Base-by-base conservation (phyloP, 2,329 filamentous ascomycete genomes). In the Beauveria sp. region DNA sequence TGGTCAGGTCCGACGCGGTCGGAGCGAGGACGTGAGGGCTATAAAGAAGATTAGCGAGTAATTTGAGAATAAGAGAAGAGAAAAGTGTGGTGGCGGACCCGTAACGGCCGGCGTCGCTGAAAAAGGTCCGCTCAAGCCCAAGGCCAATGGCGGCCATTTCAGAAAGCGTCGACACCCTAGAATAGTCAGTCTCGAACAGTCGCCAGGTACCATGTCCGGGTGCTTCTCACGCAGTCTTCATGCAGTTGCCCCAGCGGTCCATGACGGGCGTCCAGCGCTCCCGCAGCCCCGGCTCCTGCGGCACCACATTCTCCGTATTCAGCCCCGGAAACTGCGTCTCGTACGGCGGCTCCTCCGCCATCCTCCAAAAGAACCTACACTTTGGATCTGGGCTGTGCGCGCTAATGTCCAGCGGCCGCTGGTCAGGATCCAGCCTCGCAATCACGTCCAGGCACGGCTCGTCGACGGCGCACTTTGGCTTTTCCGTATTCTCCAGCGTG, bases 281-380 rank as follows among this genome's bases (percentile, higher is more conserved):
- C 64, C 71, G 73, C 64, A 86, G 81, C 28, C 75, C 74, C 18
- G 74, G 69, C 20, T 77, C 77, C n/a, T 77, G 75, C 0, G 83
- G 83, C 5, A 79, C 76, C 38, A 86, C 76, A 22, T 86, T 86
- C 2, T 72, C 66, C 0, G 83, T 80, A 62, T 85, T 85, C 20
- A 86, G 70, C 0, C 75, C 78, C 0, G 83, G 83, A 64, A 85
- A 86, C 63, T 76, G 67, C 0, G 83, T 85, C 69, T 77, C 70
- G 64, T 83, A 83, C 0, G 83, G 82, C 26, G 82, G 79, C 58
- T 66, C 63, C 67, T 84, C 80, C 12, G 75, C 78, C 80, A 86
- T 84, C 64, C 80, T 74, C 83, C 83, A 86, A 71, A 86, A 86
- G 76, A 86, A 86, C 49, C 83, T 77, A 67, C 83, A 85, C 72